Evolutionary conservation across 2,329 filamentous ascomycete species (phyloP).

Genomic region (Aureobasidium sp.): DNA sequence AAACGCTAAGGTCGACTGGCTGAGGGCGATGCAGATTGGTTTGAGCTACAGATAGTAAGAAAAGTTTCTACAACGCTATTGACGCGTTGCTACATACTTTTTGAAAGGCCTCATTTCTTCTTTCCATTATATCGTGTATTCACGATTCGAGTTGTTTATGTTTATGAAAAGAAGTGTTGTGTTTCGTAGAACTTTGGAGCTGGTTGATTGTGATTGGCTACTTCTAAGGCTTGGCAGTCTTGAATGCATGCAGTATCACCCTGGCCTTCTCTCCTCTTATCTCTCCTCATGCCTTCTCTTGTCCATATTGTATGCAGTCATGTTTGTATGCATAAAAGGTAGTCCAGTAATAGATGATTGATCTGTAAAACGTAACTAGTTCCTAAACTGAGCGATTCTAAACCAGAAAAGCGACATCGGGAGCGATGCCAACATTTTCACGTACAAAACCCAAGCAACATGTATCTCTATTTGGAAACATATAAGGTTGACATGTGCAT

Average conservation of each 20-base stretch:
- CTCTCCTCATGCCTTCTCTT: background rate
- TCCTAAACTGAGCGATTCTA: background rate
- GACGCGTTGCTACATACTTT: slow-evolving; percentile 21
- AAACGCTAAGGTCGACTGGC: slow-evolving; percentile 44
- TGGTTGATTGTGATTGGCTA: background rate
- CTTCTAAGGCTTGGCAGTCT: background rate
- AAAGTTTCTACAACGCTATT: background rate
- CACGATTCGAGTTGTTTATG: background rate
- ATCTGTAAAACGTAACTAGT: background rate
- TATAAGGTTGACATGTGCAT: background rate
- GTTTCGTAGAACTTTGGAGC: background rate
- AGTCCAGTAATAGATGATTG: background rate
- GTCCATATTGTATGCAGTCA: background rate
- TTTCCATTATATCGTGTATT: slow-evolving; percentile 17
- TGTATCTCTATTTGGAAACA: background rate
- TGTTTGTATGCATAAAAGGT: background rate
- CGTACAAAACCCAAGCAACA: no score
- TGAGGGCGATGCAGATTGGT: slow-evolving; percentile 49
- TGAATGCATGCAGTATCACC: background rate
- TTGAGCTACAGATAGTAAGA: slow-evolving; percentile 39
- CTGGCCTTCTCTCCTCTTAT: background rate
- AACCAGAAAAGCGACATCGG: background rate
- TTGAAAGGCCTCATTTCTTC: slow-evolving; percentile 32
- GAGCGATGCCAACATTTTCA: background rate
- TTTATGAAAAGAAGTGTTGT: background rate